Evolutionary conservation across 768 basidiomycete species (phyloP).

Genomic region (Phylloporus sp.): DNA sequence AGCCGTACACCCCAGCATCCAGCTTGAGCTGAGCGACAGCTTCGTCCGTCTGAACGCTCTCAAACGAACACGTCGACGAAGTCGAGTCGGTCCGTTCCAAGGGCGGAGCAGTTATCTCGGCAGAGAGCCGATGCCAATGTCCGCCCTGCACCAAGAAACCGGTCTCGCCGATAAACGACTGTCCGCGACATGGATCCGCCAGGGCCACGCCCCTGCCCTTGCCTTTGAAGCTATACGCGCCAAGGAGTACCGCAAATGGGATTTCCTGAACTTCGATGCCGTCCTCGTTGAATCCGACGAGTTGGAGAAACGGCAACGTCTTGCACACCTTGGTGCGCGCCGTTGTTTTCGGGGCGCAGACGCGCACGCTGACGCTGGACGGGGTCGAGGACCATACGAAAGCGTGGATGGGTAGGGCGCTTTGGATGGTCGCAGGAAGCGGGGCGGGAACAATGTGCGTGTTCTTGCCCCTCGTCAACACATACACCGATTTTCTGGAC

Average conservation of each 20-base stretch:
- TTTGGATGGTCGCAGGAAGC: slow-evolving; percentile 49
- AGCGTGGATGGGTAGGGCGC: slow-evolving; percentile 48
- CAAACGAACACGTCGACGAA: slow-evolving; percentile 43
- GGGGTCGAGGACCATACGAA: slow-evolving; percentile 60
- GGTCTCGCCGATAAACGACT: slow-evolving; percentile 62
- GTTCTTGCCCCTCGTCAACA: slow-evolving; percentile 66
- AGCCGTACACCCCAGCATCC: slow-evolving; percentile 72
- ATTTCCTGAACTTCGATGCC: slow-evolving; percentile 76
- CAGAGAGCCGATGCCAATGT: slow-evolving; percentile 39
- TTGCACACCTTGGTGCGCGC: not conserved
- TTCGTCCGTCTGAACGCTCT: slow-evolving; percentile 53
- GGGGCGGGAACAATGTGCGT: slow-evolving; percentile 70
- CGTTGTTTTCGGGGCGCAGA: slow-evolving; percentile 36
- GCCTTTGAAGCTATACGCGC: slow-evolving; percentile 19
- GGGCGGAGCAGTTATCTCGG: slow-evolving; percentile 14
- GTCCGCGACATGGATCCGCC: slow-evolving; percentile 47
- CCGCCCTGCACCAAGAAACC: slow-evolving; percentile 46
- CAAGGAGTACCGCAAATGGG: slow-evolving; percentile 44
- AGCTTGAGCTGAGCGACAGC: slow-evolving; percentile 41
- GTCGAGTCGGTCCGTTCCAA: slow-evolving; percentile 45
- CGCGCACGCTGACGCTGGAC: slow-evolving; percentile 49
- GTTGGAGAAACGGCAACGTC: slow-evolving; percentile 51
- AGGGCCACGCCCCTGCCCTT: slow-evolving; percentile 47
- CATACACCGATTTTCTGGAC: slow-evolving; percentile 43
- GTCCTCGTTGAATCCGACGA: slow-evolving; percentile 64